phyloP scores from a whole-genome alignment of 495 filamentous ascomycete genomes.

The Xylaria flabelliformis region DNA sequence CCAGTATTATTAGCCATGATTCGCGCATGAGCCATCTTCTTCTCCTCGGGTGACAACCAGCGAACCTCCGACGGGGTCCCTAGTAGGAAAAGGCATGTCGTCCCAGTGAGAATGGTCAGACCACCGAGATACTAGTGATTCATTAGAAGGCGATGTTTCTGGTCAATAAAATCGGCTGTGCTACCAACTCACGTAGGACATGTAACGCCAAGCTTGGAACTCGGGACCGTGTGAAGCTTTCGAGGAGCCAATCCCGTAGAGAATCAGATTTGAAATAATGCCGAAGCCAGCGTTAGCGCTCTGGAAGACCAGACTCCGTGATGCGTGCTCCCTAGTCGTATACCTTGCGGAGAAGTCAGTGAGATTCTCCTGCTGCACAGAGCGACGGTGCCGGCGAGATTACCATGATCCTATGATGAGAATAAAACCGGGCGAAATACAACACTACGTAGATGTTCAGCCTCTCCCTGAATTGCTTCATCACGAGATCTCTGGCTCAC shows the following conservation, averaged over 20 bases:
- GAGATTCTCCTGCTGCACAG: slow-evolving; percentile 38
- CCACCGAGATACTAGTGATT: slow-evolving; percentile 38
- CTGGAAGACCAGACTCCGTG: slow-evolving; percentile 49
- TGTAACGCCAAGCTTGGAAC: slow-evolving; percentile 47
- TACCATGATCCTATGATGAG: slow-evolving; percentile 40
- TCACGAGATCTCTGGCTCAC: slow-evolving; percentile 21
- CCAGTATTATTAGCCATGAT: slow-evolving; percentile 44
- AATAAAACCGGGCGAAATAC: slow-evolving; percentile 50
- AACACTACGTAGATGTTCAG: slow-evolving; percentile 33
- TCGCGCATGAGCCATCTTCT: slow-evolving; percentile 44
- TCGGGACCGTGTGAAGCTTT: slow-evolving; percentile 37
- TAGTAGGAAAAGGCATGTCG: slow-evolving; percentile 43
- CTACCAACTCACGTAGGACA: slow-evolving; percentile 40
- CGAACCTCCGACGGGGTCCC: slow-evolving; percentile 46
- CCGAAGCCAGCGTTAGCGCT: slow-evolving; percentile 51
- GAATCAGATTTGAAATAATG: slow-evolving; percentile 43
- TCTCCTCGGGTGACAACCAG: slow-evolving; percentile 45
- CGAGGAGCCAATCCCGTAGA: slow-evolving; percentile 49
- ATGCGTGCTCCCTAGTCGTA: slow-evolving; percentile 44
- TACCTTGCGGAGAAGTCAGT: slow-evolving; percentile 42
- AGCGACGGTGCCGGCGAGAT: neutral
- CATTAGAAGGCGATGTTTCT: slow-evolving; percentile 15
- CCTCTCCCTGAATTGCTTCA: neutral
- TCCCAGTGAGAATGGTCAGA: slow-evolving; percentile 39
- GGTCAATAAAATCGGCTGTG: neutral